Conservation (phyloP, 768 basidiomycete species). For the Russula sp. region DNA sequence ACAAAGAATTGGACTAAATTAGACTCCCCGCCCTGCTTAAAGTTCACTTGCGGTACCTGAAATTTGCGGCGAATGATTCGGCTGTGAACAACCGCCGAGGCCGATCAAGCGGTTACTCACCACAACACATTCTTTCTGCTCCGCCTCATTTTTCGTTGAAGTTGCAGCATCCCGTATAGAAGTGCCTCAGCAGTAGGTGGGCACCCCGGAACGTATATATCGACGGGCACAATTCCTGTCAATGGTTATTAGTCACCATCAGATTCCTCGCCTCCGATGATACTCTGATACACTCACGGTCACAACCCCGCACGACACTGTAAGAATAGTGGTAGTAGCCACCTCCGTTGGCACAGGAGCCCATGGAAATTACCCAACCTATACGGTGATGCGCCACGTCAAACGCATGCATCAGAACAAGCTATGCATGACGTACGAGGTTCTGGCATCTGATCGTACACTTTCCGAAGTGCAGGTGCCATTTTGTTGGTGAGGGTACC, state of each 20-base stretch:
- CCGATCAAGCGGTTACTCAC: constrained; percentile 36
- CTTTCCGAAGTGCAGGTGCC: constrained; percentile 95
- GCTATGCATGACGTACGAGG: constrained; percentile 51
- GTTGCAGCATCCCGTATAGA: constrained; percentile 92
- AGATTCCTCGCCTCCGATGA: not conserved
- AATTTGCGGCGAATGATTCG: not conserved
- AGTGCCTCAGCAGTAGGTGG: constrained; percentile 95
- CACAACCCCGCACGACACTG: constrained; percentile 96
- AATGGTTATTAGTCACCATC: constrained; percentile 10
- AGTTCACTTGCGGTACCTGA: constrained; percentile 45
- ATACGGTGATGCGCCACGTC: not conserved
- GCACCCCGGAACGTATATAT: constrained; percentile 97
- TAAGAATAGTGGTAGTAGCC: constrained; percentile 99
- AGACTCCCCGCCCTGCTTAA: not conserved
- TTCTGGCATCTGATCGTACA: constrained; percentile 98
- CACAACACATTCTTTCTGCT: constrained; percentile 83
- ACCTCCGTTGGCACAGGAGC: constrained; percentile 97
- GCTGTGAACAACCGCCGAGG: not conserved
- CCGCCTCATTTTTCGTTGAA: constrained; percentile 93
- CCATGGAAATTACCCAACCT: constrained; percentile 99
- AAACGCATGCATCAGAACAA: not conserved
- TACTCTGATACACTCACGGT: constrained; percentile 55
- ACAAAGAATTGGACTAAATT: no score
- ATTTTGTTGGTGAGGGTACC: constrained; percentile 99
- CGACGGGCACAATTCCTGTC: constrained; percentile 91